These are phyloP conservation scores for Podosphaera xanthii DNA, from an alignment of 2,329 filamentous ascomycete genomes.

Conservation along the genomic window DNA sequence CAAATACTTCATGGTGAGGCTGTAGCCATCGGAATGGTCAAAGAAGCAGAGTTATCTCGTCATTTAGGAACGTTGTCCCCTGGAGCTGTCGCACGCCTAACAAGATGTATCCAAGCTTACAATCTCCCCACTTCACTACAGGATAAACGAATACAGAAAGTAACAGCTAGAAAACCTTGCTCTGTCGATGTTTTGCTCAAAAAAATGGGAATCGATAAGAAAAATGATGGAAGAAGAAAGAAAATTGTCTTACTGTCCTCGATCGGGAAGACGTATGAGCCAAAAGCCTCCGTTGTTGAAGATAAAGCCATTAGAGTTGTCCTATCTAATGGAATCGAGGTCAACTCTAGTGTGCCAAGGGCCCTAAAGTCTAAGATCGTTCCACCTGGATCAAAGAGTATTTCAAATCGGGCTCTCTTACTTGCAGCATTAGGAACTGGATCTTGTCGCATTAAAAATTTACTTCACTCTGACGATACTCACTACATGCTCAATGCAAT, in stretches of 20 bases:
- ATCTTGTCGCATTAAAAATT: constrained; percentile 68
- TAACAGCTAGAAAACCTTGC: constrained; percentile 72
- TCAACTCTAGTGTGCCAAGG: constrained; percentile 48
- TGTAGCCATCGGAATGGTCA: constrained; percentile 95
- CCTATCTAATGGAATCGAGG: constrained; percentile 54
- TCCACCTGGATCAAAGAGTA: constrained; percentile 89
- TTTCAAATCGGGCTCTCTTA: constrained; percentile 88
- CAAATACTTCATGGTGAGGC: constrained; percentile 91
- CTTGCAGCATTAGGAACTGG: constrained; percentile 76
- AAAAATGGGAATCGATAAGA: constrained; percentile 98
- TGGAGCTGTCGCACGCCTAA: constrained; percentile 67
- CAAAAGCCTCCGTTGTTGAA: constrained; percentile 68
- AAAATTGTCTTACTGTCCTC: constrained; percentile 83
- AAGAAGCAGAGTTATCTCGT: constrained; percentile 81
- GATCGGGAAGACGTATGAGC: constrained; percentile 74
- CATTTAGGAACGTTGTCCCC: constrained; percentile 69
- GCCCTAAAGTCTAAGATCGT: constrained; percentile 50
- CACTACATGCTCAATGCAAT: constrained; percentile 96
- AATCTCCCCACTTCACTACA: constrained; percentile 66
- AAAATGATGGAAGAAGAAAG: constrained; percentile 87
- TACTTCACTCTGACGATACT: constrained; percentile 89
- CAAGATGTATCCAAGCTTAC: constrained; percentile 89
- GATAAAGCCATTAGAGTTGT: constrained; percentile 67
- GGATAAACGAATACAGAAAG: constrained; percentile 59
- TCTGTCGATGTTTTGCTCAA: constrained; percentile 64